These are phyloP conservation scores for Penicillium cataractarum DNA, from an alignment of 495 filamentous ascomycete species.

Conservation along the genomic window DNA sequence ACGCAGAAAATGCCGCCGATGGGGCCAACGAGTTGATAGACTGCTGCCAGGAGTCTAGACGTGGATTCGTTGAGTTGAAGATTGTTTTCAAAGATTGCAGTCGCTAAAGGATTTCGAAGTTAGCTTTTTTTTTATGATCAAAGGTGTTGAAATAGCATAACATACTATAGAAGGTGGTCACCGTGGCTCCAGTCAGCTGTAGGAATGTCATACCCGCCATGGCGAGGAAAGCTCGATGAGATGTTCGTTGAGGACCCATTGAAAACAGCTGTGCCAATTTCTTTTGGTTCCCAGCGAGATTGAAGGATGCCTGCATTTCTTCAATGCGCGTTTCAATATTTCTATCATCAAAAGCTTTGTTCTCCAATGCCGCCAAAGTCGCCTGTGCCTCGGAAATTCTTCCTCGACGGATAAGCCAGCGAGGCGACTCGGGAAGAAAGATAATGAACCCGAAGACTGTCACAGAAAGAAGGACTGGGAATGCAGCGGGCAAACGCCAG, in stretches of 20 bases:
- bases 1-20: slow-evolving; percentile 25
- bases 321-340: slow-evolving; percentile 20
- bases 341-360: slow-evolving; percentile 30
- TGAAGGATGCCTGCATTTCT: slow-evolving; percentile 28
- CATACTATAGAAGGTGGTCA: slow-evolving; percentile 34
- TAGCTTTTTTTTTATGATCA: too few relatives aligned
- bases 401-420: slow-evolving; percentile 46
- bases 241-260: slow-evolving; percentile 29
- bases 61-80: slow-evolving; percentile 22
- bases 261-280: slow-evolving; percentile 19
- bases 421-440: slow-evolving; percentile 47
- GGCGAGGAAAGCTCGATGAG: slow-evolving; percentile 29
- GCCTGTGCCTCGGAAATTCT: slow-evolving; percentile 37
- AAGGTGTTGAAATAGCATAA: neutral
- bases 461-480: slow-evolving; percentile 42
- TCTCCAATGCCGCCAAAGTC: slow-evolving; percentile 46
- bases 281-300: slow-evolving; percentile 13
- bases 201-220: slow-evolving; percentile 21
- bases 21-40: slow-evolving; percentile 26
- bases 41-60: slow-evolving; percentile 25
- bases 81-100: slow-evolving; percentile 29
- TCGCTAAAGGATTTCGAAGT: slow-evolving; percentile 10
- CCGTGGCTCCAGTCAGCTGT: slow-evolving; percentile 30
- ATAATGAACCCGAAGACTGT: slow-evolving; percentile 36
- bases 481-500: slow-evolving; percentile 55